Evolutionary conservation across 169 alveolate species (phyloP).

Genomic region (Cyclospora cayetanensis): DNA sequence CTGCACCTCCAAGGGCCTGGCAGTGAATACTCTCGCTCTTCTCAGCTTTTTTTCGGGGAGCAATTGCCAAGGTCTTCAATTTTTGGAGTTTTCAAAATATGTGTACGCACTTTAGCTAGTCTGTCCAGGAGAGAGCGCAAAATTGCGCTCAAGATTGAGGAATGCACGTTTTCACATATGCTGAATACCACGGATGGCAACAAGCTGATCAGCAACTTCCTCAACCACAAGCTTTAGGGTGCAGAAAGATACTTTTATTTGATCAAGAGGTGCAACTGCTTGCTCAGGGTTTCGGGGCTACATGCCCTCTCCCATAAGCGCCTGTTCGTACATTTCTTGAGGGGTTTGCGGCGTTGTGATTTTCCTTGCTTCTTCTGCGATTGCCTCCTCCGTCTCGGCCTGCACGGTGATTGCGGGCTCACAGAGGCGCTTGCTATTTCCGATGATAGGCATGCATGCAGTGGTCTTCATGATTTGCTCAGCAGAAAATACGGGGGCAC

Average conservation of each 20-base stretch:
- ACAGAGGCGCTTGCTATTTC: not conserved
- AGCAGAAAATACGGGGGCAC: not conserved
- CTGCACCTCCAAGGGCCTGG: no score
- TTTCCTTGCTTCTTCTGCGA: not conserved
- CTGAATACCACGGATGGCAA: not conserved
- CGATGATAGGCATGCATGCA: not conserved
- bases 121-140: not conserved
- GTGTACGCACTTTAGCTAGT: no score
- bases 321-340: slow-evolving; percentile 6
- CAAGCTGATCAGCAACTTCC: not conserved
- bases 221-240: not conserved
- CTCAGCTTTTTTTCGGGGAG: no score
- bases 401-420: not conserved
- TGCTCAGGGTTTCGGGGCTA: not conserved
- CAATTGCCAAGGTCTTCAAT: no score
- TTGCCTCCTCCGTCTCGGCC: not conserved
- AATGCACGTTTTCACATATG: not conserved
- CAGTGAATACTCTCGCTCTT: no score
- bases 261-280: not conserved
- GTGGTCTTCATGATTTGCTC: not conserved
- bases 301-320: not conserved
- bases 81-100: no score
- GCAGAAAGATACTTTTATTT: not conserved
- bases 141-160: not conserved
- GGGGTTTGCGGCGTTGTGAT: not conserved